phyloP scores from a whole-genome alignment of 1,284 basidiomycete species.

The Filobasidium uniguttulatum region DNA sequence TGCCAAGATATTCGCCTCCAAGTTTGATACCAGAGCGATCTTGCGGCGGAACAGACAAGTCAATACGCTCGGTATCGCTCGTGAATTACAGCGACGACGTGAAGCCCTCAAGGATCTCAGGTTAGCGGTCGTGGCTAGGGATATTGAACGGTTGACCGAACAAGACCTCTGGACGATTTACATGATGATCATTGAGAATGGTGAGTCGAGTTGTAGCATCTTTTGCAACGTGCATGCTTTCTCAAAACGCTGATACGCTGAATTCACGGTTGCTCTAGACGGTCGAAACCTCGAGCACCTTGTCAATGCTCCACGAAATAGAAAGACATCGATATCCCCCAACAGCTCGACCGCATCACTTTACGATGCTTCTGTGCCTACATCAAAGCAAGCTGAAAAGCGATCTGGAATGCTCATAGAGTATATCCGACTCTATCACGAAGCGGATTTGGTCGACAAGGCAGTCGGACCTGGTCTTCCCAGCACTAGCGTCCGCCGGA shows the following conservation, averaged over 20 bases:
- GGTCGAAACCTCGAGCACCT: constrained; percentile 55
- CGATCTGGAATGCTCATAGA: constrained; percentile 14
- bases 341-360: no score
- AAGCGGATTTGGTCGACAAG: constrained; percentile 30
- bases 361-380: constrained; percentile 23
- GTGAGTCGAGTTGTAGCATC: constrained; percentile 21
- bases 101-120: constrained; percentile 21
- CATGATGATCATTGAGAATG: constrained; percentile 56
- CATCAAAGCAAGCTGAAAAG: constrained; percentile 3
- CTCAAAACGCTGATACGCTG: neutral
- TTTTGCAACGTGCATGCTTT: no score
- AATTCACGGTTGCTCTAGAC: constrained; percentile 30
- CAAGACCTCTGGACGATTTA: constrained; percentile 46
- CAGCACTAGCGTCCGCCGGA: constrained; percentile 29
- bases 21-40: constrained; percentile 49
- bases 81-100: constrained; percentile 28
- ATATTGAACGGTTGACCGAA: constrained; percentile 20
- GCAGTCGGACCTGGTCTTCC: constrained; percentile 34
- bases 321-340: no score
- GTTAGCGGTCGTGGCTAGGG: constrained; percentile 17
- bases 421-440: constrained; percentile 28
- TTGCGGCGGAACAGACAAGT: constrained; percentile 41
- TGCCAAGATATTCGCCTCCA: constrained; percentile 46
- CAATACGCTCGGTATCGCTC: constrained; percentile 18
- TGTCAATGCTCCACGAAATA: constrained; percentile 27